Percentiles rank a stretch among this genome's conserved stretches.
phyloP scores from a whole-genome alignment of 257 asterid genomes.

The Solanum pennellii region DNA sequence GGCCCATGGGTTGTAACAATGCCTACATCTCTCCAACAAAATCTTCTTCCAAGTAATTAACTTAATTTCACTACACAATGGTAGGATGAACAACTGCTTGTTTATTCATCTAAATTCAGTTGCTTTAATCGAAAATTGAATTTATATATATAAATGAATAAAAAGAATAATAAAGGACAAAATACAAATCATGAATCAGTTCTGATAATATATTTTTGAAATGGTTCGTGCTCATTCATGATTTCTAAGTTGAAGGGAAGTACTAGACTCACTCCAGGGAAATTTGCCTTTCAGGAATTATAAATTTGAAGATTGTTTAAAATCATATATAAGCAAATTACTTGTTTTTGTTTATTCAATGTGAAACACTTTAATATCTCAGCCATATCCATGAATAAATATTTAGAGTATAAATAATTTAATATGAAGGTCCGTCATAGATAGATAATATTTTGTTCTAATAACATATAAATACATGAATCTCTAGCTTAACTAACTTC shows the following conservation, averaged over 20 bases:
- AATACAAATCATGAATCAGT: neutral
- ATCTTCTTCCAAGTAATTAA: neutral
- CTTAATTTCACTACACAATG: neutral
- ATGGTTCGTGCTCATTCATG: too few relatives aligned
- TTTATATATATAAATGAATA: too few relatives aligned
- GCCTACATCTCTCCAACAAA: neutral
- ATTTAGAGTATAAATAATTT: too few relatives aligned
- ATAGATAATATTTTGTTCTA: too few relatives aligned
- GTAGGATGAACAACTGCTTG: neutral
- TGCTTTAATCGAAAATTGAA: rapidly evolving
- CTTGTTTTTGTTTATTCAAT: neutral
- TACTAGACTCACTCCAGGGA: too few relatives aligned
- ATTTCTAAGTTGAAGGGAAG: too few relatives aligned
- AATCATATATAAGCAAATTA: too few relatives aligned
- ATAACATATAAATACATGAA: neutral
- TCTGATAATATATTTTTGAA: neutral
- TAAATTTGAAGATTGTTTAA: neutral
- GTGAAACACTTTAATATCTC: neutral
- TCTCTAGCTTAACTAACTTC: neutral
- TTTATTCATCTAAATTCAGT: neutral
- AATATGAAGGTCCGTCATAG: neutral
- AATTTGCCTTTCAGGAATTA: too few relatives aligned
- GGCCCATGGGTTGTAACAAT: neutral
- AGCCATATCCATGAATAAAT: neutral
- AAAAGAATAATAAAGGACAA: neutral